Conservation (phyloP, 306 rosid species). For the Echinosophora koreensis region DNA sequence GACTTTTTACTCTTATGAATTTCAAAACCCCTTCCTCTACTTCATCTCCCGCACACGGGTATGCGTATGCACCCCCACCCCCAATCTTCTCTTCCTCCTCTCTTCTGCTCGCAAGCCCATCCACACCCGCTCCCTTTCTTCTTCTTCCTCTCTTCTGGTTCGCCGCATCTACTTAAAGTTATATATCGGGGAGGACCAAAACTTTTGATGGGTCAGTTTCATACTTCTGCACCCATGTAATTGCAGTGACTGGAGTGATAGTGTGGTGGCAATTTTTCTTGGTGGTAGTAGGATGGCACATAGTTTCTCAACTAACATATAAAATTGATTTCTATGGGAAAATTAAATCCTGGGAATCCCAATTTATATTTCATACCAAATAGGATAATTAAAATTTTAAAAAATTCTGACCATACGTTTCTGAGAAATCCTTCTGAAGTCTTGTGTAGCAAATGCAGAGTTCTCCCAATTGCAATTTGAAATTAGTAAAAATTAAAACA, state of each 20-base stretch:
- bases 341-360: conserved; percentile 12
- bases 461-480: conserved; percentile 19
- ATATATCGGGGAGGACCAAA: too few species aligned
- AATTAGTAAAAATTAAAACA: neutral
- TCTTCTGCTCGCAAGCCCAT: too few species aligned
- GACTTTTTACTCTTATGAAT: too few species aligned
- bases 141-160: too few species aligned
- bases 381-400: neutral
- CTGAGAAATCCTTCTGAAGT: conserved; percentile 11
- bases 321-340: conserved; percentile 7
- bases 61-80: too few species aligned
- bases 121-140: too few species aligned
- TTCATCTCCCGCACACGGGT: too few species aligned
- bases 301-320: neutral
- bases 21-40: too few species aligned
- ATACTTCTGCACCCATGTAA: conserved; percentile 11
- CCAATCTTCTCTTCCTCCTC: too few species aligned
- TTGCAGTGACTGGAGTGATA: conserved; percentile 1
- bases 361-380: neutral
- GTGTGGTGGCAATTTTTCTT: neutral
- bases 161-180: too few species aligned
- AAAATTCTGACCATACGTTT: neutral
- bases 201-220: conserved; percentile 12
- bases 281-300: conserved; percentile 1
- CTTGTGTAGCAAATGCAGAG: conserved; percentile 1